Base-by-base conservation (phyloP, 2,329 filamentous ascomycete genomes). In the Albifimbria verrucaria region DNA sequence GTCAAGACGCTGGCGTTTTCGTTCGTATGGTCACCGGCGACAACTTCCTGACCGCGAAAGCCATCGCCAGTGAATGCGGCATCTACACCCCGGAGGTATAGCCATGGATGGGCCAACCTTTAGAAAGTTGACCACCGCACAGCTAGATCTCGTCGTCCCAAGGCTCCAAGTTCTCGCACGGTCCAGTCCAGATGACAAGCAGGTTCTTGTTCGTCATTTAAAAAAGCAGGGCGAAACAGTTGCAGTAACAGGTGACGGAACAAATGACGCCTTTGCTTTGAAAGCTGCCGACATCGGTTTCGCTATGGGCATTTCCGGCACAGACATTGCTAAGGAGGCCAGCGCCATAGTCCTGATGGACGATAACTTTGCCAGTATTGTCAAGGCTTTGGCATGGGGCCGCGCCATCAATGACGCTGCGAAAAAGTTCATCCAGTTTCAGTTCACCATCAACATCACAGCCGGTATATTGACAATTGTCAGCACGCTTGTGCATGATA, bases 371-470 rank as follows among this genome's bases (percentile, higher is more conserved):
- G 68, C 77, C 9, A 83, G 84, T 2, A 88, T 87, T 55, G 80
- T 88, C 39, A 87, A 82, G 42, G 85, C 85, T 3, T 74, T 88
- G 46, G 80, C 83, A 60, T 88, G 85, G 85, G 85, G 85, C n/a
- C 77, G 85, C 52, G 81, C 82, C 11, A 85, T 88, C 52, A 88
- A 88, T 57, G 85, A 88, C 56, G 81, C 83, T 1, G 83, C 88
- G 28, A 78, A 85, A 64, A 87, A 87, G 64, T 88, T 88, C 62
- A 76, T 87, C 45, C 85, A 87, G 78, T 86, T 86, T 61, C 80
- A 84, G 74, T 82, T 89, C 59, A 89, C 86, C 1, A 85, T 88
- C 66, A 88, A 88, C 63, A 85, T 88, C 55, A 87, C 85, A 4
- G 85, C 85, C 2, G 84, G 87, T 17, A 65, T 86, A 21, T 76